Percentiles rank a stretch among this genome's conserved stretches.
phyloP scores from a whole-genome alignment of 192 early-diverging fungal species.

The Coemansia sp. region DNA sequence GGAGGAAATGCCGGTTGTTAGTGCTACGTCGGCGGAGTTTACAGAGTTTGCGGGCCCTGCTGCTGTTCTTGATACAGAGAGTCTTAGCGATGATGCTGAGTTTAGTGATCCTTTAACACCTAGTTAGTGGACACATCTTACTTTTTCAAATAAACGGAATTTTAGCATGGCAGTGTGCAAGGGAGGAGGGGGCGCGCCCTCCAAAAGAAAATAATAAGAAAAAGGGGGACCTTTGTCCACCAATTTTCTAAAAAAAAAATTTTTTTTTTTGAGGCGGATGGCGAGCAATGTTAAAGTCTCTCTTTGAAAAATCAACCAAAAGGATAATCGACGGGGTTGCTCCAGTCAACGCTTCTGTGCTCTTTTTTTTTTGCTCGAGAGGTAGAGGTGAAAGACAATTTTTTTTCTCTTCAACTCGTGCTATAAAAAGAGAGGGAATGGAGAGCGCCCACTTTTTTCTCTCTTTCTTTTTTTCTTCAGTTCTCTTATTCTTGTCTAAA shows the following conservation, averaged over 20 bases:
- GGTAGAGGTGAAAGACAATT: too few relatives aligned
- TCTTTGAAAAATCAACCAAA: background rate
- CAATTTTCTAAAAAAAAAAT: too few relatives aligned
- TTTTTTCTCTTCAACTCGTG: background rate
- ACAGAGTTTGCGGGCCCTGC: slow-evolving; percentile 14
- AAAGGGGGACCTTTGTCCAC: too few relatives aligned
- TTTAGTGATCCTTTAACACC: slow-evolving; percentile 17
- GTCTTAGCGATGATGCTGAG: slow-evolving; percentile 21
- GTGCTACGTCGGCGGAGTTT: slow-evolving; percentile 15
- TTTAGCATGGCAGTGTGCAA: background rate
- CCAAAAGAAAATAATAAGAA: too few relatives aligned
- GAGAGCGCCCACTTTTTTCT: background rate
- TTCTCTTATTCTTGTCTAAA: background rate
- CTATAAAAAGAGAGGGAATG: background rate
- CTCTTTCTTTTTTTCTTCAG: background rate
- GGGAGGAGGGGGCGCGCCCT: too few relatives aligned
- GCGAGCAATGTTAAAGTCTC: background rate
- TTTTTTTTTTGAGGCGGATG: background rate
- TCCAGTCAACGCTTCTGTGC: background rate
- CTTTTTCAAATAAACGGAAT: background rate
- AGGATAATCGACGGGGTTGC: background rate
- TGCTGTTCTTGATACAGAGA: background rate
- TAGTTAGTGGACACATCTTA: background rate
- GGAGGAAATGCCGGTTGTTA: background rate
- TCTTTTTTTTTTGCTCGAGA: background rate